Base-by-base conservation (phyloP, 805 yeast genomes). In the Candida vartiovaarae region DNA sequence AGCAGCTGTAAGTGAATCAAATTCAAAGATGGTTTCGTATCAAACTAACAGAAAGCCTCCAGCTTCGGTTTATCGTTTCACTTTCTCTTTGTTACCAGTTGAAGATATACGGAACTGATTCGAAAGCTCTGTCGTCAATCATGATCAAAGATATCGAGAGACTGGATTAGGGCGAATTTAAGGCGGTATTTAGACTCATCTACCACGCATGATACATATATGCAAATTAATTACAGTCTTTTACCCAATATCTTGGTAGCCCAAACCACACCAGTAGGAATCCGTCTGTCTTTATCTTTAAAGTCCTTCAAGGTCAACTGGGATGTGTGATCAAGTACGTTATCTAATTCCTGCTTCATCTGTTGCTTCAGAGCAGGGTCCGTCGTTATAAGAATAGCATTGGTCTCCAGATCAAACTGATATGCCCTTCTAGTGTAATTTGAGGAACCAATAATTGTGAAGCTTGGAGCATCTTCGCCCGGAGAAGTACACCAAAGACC, bases 361-460 rank as follows among this genome's bases (percentile, higher is more conserved):
- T 67, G 56, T 5, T 51, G 40, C 56, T 80, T 80, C 49, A 91
- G 68, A 3, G 65, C 67, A 15, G 69, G 64, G 59, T 86, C 90
- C 42, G 69, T 74, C 1, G 97, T 90, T 10, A 89, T 65, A 2
- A 91, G 62, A 2, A 93, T 67, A 0, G 90, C 95, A 58, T 93
- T 91, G 6, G 91, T 75, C 64, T 93, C 99, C 45, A 93, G 69
- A 62, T 93, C 99, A 46, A 83, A 75, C 3, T 83, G 73, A 57
- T 91, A 91, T 0, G 97, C 90, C 48, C 99, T 72, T 49, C 83
- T 77, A 0, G 99, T 93, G 62, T 89, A 93, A 61, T 93, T 93
- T 0, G 97, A 88, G 1, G 96, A 86, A 0, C 99, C 99, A 40
- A 93, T 73, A 6, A 90, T 78, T 0, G 96, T 86, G 9, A 87